Percentiles rank a stretch among this genome's conserved stretches.
Evolutionary conservation across 2,329 filamentous ascomycete genomes (phyloP).

Genomic region (Trichothecium roseum): DNA sequence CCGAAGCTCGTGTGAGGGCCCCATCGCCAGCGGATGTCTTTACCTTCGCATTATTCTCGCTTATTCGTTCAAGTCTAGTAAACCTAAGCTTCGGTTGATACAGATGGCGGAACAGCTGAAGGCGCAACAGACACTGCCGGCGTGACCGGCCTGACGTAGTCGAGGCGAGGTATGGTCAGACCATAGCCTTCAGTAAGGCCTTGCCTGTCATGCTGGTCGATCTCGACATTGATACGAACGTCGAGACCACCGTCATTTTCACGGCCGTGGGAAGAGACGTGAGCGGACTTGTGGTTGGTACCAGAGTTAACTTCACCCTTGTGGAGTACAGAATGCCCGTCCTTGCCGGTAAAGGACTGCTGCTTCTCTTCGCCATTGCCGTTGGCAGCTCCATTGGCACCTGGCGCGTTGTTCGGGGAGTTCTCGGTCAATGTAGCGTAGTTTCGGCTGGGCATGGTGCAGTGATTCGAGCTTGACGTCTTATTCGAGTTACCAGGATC

Average conservation of each 20-base stretch:
- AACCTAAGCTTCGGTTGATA: too few relatives aligned
- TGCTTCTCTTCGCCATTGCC: conserved; percentile 8
- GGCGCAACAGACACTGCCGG: conserved; percentile 6
- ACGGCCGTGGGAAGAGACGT: conserved; percentile 42
- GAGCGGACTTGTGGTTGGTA: conserved; percentile 64
- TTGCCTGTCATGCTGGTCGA: conserved; percentile 69
- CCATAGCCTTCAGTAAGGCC: conserved; percentile 78
- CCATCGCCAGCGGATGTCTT: too few relatives aligned
- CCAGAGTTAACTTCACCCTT: conserved; percentile 69
- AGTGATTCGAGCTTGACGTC: conserved; percentile 64
- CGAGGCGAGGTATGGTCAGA: conserved; percentile 68
- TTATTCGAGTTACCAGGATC: conserved; percentile 74
- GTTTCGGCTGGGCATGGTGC: conserved; percentile 87
- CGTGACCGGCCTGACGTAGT: conserved; percentile 20
- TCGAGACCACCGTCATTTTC: conserved; percentile 57
- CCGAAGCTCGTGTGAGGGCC: too few relatives aligned
- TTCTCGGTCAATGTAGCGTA: conserved; percentile 89
- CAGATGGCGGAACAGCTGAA: conserved; percentile 1
- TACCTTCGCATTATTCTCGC: too few relatives aligned
- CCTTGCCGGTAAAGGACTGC: conserved; percentile 32
- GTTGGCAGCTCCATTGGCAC: conserved; percentile 12
- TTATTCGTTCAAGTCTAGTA: too few relatives aligned
- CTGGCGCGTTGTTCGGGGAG: conserved; percentile 42
- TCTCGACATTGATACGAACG: conserved; percentile 77
- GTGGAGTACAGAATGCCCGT: conserved; percentile 65